phyloP scores from a whole-genome alignment of 148 eudicot genomes.

The Amaranthus palmeri region DNA sequence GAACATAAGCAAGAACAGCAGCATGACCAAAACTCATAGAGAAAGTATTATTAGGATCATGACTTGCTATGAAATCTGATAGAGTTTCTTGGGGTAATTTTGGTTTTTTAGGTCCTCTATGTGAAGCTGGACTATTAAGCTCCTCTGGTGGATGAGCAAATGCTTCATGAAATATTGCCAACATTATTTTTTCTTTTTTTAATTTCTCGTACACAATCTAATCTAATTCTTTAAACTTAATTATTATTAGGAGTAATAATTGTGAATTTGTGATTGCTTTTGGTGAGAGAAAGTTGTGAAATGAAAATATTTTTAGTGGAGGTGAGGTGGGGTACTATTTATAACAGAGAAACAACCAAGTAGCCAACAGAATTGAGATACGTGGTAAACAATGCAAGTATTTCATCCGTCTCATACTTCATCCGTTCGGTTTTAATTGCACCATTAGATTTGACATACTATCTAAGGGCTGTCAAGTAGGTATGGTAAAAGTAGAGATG shows the following conservation, averaged over 20 bases:
- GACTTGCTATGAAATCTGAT: conserved; percentile 43
- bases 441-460: no score
- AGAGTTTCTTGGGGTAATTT: conserved; percentile 72
- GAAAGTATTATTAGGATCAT: conserved; percentile 40
- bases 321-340: neutral
- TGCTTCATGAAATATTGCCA: conserved; percentile 87
- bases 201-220: neutral
- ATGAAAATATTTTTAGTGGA: neutral
- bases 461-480: no score
- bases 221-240: neutral
- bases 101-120: conserved; percentile 35
- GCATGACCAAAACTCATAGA: conserved; percentile 59
- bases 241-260: neutral
- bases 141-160: conserved; percentile 93
- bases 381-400: neutral
- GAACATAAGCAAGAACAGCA: conserved; percentile 84
- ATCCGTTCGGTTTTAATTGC: no score
- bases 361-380: conserved; percentile 1
- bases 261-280: no score
- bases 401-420: no score
- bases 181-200: conserved; percentile 33
- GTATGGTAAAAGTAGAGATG: no score
- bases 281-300: neutral
- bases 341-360: neutral
- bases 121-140: conserved; percentile 78